Conservation (phyloP, 352 stramenopile genomes). For the Phytophthora pistaciae region DNA sequence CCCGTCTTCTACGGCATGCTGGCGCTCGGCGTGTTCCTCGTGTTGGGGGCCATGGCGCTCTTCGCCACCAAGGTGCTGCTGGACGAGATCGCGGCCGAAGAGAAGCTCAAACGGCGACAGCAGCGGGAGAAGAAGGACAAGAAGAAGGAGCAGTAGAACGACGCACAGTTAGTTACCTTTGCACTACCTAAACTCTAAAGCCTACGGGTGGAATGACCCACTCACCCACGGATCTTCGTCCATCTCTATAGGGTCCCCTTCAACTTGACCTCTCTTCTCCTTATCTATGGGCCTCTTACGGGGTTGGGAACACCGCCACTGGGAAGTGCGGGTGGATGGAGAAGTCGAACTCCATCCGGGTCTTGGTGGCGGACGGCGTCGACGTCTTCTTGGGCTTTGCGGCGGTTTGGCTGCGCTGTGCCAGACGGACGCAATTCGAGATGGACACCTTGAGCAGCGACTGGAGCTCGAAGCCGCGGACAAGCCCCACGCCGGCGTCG, state of each 20-base stretch:
- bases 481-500: constrained; percentile 17
- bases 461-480: constrained; percentile 60
- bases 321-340: constrained; percentile 77
- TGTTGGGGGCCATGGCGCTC: constrained; percentile 61
- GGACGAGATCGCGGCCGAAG: constrained; percentile 63
- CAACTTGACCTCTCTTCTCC: neutral
- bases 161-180: constrained; percentile 13
- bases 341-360: constrained; percentile 62
- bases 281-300: constrained; percentile 21
- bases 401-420: constrained; percentile 54
- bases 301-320: constrained; percentile 52
- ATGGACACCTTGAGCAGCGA: constrained; percentile 69
- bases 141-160: constrained; percentile 25
- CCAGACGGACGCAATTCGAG: constrained; percentile 68
- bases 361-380: constrained; percentile 8
- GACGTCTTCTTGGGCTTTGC: constrained; percentile 40
- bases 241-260: neutral
- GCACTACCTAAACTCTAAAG: constrained; percentile 28
- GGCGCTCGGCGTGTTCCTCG: constrained; percentile 49
- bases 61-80: constrained; percentile 70
- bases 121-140: constrained; percentile 8
- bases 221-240: too few species aligned
- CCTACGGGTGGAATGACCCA: constrained; percentile 5
- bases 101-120: constrained; percentile 34
- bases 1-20: constrained; percentile 68